A percentile compares a stretch with the other conserved stretches of the same genome.
Conservation (phyloP, 2,329 filamentous ascomycete species). For the Aspergillus hortae region DNA sequence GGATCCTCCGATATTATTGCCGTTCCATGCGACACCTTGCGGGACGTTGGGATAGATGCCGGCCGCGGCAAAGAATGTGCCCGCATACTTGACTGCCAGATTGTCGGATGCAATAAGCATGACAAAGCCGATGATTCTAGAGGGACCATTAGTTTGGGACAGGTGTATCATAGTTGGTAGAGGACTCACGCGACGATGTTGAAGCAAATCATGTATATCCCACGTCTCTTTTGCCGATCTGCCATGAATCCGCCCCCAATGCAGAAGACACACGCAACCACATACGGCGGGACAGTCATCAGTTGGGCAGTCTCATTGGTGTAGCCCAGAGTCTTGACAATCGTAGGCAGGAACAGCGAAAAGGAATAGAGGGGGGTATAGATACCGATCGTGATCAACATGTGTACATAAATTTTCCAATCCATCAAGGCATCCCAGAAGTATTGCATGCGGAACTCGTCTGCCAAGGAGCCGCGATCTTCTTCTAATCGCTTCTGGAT, state of each 20-base stretch:
- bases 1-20: conserved; percentile 11
- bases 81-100: conserved; percentile 9
- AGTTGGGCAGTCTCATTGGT: conserved; percentile 9
- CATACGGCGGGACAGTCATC: conserved; percentile 10
- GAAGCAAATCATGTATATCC: conserved; percentile 11
- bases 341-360: conserved; percentile 12
- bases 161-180: too few species aligned
- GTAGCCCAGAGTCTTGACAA: conserved; percentile 10
- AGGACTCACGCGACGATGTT: conserved; percentile 9
- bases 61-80: conserved; percentile 10
- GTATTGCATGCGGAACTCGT: conserved; percentile 7
- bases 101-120: conserved; percentile 10
- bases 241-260: conserved; percentile 7
- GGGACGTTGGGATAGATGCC: conserved; percentile 12
- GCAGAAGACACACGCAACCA: conserved; percentile 6
- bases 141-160: background rate
- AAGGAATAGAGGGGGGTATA: conserved; percentile 6
- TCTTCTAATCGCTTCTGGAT: conserved; percentile 5
- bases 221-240: conserved; percentile 5
- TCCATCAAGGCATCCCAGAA: conserved; percentile 1
- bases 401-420: conserved; percentile 1
- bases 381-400: background rate
- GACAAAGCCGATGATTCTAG: conserved; percentile 9
- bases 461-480: conserved; percentile 8
- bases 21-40: conserved; percentile 11